Evolutionary conservation across 2,329 filamentous ascomycete genomes (phyloP).

Genomic region (Byssochlamys sp.): DNA sequence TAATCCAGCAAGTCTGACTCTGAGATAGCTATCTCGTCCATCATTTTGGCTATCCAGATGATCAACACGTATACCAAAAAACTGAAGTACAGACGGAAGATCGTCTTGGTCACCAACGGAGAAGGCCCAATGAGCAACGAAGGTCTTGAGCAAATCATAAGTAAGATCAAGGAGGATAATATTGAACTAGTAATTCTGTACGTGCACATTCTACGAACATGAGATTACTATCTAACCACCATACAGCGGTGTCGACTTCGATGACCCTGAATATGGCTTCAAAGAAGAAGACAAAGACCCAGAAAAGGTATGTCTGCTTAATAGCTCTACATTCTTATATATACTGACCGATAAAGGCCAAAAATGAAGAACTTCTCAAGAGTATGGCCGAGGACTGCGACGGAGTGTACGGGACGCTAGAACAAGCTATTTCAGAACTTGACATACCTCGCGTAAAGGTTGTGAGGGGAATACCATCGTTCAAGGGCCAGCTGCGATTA

Average conservation of each 20-base stretch:
- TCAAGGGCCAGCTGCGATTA: slow-evolving; percentile 68
- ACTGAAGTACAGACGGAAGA: slow-evolving; percentile 68
- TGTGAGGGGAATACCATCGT: slow-evolving; percentile 66
- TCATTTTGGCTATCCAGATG: slow-evolving; percentile 79
- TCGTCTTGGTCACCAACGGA: slow-evolving; percentile 79
- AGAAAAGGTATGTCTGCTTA: slow-evolving; percentile 48
- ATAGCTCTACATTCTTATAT: neutral
- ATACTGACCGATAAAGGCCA: slow-evolving; percentile 35
- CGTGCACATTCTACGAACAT: slow-evolving; percentile 24
- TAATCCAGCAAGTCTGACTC: slow-evolving; percentile 10
- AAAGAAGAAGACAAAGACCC: slow-evolving; percentile 79
- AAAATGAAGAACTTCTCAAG: slow-evolving; percentile 63
- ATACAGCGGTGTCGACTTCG: slow-evolving; percentile 76
- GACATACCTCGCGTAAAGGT: slow-evolving; percentile 66
- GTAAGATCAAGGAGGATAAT: slow-evolving; percentile 62
- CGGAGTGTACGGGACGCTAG: slow-evolving; percentile 72
- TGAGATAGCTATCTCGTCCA: slow-evolving; percentile 59
- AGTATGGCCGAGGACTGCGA: slow-evolving; percentile 58
- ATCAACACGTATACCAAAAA: slow-evolving; percentile 70
- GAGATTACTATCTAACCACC: slow-evolving; percentile 14
- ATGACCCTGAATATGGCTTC: slow-evolving; percentile 77
- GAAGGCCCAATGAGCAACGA: slow-evolving; percentile 62
- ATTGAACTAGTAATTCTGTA: slow-evolving; percentile 74
- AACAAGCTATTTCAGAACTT: slow-evolving; percentile 72
- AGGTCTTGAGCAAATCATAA: slow-evolving; percentile 58